Base-by-base conservation (phyloP, 2,329 filamentous ascomycete genomes). In the Laburnicola sp. region DNA sequence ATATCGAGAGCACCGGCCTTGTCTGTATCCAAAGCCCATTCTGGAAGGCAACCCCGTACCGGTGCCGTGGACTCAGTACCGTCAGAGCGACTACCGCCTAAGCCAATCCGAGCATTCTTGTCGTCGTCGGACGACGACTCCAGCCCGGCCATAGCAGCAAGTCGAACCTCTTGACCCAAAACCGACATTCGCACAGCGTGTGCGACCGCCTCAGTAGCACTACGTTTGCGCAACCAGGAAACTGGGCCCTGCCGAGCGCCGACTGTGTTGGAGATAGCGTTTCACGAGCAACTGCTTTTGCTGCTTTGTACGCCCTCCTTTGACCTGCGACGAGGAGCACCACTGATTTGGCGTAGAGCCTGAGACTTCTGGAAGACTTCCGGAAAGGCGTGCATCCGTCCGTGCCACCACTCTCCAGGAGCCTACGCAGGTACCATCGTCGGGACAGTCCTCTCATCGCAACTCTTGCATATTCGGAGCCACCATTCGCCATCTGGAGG, bases 211-310 rank as follows among this genome's bases (percentile, higher is more conserved):
- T 38, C 43, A 71, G 75, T 75, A 65, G 70, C 75, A 74, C 74
- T 66, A 69, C 72, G 67, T 74, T 74, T 78, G 74, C 75, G 72
- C 75, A 71, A 75, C 75, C 75, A 73, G 73, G 70, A 71, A 73
- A 70, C 58, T 69, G 74, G 75, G 72, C 67, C 63, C 62, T 68
- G 68, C 69, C 68, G 64, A 74, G 58, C 56, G 50, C 70, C 70
- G 60, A 54, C 53, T 53, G 64, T 63, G 59, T 68, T 63, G 64
- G 62, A 69, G 51, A 62, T 65, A 61, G 64, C 50, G 71, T 75
- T 62, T 52, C 71, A 70, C 69, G 57, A 62, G 35, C 50, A 64
- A 66, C 65, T 71, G 60, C 63, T 71, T 71, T 69, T 68, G 68
- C 58, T 65, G 53, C 58, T 54, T 61, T 71, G 71, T 75, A 69